Conservation (phyloP, 495 filamentous ascomycete genomes). For the Umbilicaria muhlenbergii region DNA sequence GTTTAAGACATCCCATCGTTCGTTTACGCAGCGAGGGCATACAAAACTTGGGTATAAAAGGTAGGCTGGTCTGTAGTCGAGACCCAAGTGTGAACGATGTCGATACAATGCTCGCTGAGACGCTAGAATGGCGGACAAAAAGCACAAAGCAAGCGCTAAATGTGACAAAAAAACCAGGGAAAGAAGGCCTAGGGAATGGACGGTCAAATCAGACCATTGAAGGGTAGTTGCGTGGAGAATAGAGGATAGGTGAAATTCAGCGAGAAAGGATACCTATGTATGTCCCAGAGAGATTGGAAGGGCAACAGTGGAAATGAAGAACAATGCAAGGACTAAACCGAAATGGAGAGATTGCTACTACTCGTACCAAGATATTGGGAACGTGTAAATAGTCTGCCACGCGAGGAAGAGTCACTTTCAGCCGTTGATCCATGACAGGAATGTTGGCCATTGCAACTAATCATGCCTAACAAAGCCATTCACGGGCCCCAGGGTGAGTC, state of each 20-base stretch:
- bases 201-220: too few species aligned
- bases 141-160: too few species aligned
- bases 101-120: not conserved
- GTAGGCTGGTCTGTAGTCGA: not conserved
- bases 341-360: not conserved
- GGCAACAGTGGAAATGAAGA: conserved; percentile 9
- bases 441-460: too few species aligned
- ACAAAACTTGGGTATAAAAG: not conserved
- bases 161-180: too few species aligned
- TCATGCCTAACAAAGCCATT: too few species aligned
- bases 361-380: too few species aligned
- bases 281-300: conserved; percentile 3
- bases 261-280: not conserved
- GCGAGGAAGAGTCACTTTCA: too few species aligned
- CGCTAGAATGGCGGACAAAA: not conserved
- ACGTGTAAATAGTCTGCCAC: too few species aligned
- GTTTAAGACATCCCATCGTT: conserved; percentile 5
- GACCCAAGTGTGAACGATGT: not conserved
- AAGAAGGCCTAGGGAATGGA: too few species aligned
- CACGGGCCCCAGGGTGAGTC: too few species aligned
- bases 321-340: not conserved
- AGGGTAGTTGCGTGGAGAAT: too few species aligned
- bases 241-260: not conserved
- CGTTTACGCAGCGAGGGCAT: conserved; percentile 3
- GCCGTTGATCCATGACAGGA: too few species aligned